Conservation (phyloP, 2,329 filamentous ascomycete species). For the Cercospora zeina region DNA sequence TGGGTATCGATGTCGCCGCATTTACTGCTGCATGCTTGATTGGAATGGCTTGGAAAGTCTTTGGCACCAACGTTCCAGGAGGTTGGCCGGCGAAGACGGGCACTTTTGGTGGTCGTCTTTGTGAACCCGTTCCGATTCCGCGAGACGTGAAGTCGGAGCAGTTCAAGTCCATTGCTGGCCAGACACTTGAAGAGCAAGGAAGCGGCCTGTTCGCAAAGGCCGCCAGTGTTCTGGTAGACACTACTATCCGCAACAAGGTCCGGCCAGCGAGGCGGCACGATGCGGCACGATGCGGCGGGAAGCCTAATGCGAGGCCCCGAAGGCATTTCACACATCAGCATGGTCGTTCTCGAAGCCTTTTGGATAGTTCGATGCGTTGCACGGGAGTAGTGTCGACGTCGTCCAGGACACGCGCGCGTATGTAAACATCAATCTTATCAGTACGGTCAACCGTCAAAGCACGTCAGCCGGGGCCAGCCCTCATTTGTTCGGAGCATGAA, state of each 20-base stretch:
- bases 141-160: background rate
- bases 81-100: background rate
- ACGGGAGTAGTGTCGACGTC: background rate
- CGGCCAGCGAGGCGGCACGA: slow-evolving; percentile 17
- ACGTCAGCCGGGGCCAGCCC: too few relatives aligned
- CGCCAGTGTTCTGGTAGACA: background rate
- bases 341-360: background rate
- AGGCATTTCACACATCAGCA: background rate
- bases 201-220: background rate
- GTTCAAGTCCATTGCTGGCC: background rate
- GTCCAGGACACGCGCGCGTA: background rate
- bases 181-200: background rate
- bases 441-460: background rate
- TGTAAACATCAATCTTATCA: background rate
- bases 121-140: background rate
- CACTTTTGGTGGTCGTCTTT: background rate
- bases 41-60: background rate
- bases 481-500: background rate
- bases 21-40: background rate
- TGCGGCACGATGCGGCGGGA: slow-evolving; percentile 17
- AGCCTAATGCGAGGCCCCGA: background rate
- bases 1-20: background rate
- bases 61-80: background rate
- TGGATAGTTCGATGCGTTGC: background rate
- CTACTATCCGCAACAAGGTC: slow-evolving; percentile 15